Conservation (phyloP, 768 basidiomycete genomes). For the Kwoniella newhampshirensis region DNA sequence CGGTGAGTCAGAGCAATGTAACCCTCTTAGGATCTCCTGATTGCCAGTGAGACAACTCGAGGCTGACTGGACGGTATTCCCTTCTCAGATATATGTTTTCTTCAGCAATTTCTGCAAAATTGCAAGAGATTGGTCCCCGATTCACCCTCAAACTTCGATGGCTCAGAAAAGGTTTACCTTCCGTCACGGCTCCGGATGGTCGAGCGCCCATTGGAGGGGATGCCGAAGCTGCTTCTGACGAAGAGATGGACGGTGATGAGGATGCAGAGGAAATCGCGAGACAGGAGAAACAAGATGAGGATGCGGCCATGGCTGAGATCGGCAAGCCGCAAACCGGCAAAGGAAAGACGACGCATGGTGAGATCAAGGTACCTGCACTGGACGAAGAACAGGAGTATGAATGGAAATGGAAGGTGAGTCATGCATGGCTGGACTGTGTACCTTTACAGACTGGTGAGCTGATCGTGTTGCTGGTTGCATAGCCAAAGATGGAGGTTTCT, state of each 20-base stretch:
- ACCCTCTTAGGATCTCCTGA: too few species aligned
- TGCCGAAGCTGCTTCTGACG: constrained; percentile 18
- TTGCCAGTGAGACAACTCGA: too few species aligned
- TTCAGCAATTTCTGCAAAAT: constrained; percentile 80
- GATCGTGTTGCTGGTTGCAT: neutral
- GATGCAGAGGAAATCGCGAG: constrained; percentile 23
- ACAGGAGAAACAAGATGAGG: constrained; percentile 41
- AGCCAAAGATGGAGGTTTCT: constrained; percentile 93
- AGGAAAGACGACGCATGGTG: constrained; percentile 24
- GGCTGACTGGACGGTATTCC: neutral
- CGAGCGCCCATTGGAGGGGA: constrained; percentile 44
- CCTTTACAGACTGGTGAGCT: constrained; percentile 1
- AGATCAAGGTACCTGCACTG: constrained; percentile 42
- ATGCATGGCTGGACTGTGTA: constrained; percentile 13
- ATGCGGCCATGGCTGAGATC: constrained; percentile 45
- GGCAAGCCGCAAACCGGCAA: constrained; percentile 38
- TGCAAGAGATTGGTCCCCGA: constrained; percentile 97
- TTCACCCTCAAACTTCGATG: constrained; percentile 92
- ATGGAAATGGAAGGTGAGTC: constrained; percentile 52
- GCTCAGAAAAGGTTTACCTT: constrained; percentile 82
- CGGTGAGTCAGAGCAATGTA: constrained; percentile 70
- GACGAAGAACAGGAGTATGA: constrained; percentile 53
- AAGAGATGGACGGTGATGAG: constrained; percentile 38
- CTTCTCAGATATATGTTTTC: constrained; percentile 78
- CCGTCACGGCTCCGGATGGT: constrained; percentile 59